Percentiles rank a stretch among this genome's conserved stretches.
These are phyloP conservation scores for Zarea fungicola DNA, from an alignment of 2,329 filamentous ascomycete genomes.

Conservation along the genomic window DNA sequence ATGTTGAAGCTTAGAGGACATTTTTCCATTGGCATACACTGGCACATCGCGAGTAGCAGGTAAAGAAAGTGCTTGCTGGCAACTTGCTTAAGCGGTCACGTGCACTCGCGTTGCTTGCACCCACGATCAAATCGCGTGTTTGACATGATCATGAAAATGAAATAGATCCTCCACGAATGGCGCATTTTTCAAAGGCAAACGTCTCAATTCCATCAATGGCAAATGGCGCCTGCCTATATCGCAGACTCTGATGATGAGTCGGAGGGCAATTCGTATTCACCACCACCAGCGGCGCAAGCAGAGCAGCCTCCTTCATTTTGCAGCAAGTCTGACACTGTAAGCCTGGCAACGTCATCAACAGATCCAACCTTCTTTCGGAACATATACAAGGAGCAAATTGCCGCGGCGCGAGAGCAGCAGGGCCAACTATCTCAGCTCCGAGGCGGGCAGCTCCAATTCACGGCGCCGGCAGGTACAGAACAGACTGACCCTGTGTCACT, in stretches of 20 bases:
- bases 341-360: constrained; percentile 36
- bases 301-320: constrained; percentile 2
- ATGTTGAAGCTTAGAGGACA: too few relatives aligned
- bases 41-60: too few relatives aligned
- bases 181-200: neutral
- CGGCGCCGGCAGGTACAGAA: constrained; percentile 4
- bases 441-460: neutral
- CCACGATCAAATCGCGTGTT: neutral
- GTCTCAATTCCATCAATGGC: neutral
- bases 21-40: too few relatives aligned
- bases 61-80: neutral
- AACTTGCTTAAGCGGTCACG: neutral
- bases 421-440: neutral
- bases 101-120: neutral
- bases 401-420: constrained; percentile 18
- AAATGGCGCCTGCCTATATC: constrained; percentile 26
- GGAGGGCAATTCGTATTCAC: constrained; percentile 18
- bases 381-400: constrained; percentile 42
- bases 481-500: constrained; percentile 8
- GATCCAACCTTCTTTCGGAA: constrained; percentile 43
- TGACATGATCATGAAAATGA: neutral
- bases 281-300: constrained; percentile 13
- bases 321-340: constrained; percentile 1
- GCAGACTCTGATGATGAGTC: constrained; percentile 38
- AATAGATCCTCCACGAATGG: neutral